phyloP scores from a whole-genome alignment of 2,329 filamentous ascomycete genomes.

The Fusarium xylarioides region DNA sequence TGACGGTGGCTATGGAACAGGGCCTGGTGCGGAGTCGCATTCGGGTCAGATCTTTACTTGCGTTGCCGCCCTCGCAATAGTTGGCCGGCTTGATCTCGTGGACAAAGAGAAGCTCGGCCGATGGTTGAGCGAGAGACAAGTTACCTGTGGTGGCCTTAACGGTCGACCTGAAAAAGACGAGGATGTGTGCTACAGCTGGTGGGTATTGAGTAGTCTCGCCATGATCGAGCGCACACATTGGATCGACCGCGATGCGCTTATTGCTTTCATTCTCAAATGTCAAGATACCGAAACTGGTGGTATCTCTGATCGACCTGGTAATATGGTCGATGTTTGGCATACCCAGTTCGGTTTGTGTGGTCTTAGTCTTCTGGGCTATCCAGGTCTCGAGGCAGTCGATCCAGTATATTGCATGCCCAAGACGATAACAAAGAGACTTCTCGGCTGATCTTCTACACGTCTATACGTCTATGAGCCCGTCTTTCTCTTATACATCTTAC shows the following conservation, averaged over 20 bases:
- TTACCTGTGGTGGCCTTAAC: slow-evolving; percentile 88
- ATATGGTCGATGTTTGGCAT: slow-evolving; percentile 98
- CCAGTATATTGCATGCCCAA: slow-evolving; percentile 88
- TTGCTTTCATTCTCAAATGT: slow-evolving; percentile 83
- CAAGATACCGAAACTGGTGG: slow-evolving; percentile 88
- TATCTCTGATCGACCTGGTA: slow-evolving; percentile 87
- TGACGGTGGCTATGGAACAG: slow-evolving; percentile 91
- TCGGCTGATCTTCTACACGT: slow-evolving; percentile 48
- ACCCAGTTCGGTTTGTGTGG: slow-evolving; percentile 90
- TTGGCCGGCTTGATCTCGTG: slow-evolving; percentile 80
- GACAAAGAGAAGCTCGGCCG: slow-evolving; percentile 82
- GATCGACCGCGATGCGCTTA: slow-evolving; percentile 86
- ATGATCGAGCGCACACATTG: slow-evolving; percentile 91
- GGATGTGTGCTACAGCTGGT: slow-evolving; percentile 99
- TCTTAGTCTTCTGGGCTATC: slow-evolving; percentile 81
- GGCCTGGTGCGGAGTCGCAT: slow-evolving; percentile 92
- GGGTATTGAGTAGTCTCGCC: slow-evolving; percentile 90
- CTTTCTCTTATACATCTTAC: neutral
- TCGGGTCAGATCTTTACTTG: slow-evolving; percentile 97
- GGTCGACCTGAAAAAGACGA: slow-evolving; percentile 94
- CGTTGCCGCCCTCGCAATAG: slow-evolving; percentile 85
- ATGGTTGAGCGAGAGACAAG: slow-evolving; percentile 94
- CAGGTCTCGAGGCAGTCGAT: slow-evolving; percentile 82
- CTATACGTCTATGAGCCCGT: neutral
- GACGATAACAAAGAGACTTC: slow-evolving; percentile 67